phyloP scores from a whole-genome alignment of 73 alveolate species.

The Stentor coeruleus region DNA sequence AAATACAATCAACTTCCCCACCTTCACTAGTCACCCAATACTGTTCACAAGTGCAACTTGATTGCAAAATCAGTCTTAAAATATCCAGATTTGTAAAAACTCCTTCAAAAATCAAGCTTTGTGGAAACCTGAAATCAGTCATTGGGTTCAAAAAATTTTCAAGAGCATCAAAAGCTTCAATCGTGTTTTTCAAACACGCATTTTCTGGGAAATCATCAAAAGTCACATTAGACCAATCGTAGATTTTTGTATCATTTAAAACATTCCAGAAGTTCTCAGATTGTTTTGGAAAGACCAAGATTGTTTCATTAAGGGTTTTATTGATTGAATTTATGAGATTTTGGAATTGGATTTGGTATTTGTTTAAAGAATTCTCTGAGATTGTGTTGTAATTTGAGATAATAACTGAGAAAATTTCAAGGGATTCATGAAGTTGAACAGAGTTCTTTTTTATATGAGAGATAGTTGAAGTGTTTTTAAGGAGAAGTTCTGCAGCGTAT shows the following conservation, averaged over 20 bases:
- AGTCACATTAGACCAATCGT: conserved; percentile 11
- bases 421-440: not conserved
- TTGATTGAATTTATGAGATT: too few species aligned
- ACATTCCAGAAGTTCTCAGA: not conserved
- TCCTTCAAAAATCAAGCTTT: not conserved
- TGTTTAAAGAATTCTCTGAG: not conserved
- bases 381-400: not conserved
- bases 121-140: not conserved
- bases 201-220: conserved; percentile 27
- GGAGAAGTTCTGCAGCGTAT: not conserved
- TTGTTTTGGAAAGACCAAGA: not conserved
- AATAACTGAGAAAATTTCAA: not conserved
- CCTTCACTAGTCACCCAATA: not conserved
- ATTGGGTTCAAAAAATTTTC: not conserved
- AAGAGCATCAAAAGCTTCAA: not conserved
- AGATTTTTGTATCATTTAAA: not conserved
- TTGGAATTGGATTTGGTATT: not conserved
- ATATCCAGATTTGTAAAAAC: not conserved
- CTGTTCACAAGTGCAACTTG: not conserved
- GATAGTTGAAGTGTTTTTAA: not conserved
- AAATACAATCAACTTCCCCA: not conserved
- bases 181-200: not conserved
- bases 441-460: not conserved
- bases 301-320: not conserved
- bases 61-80: not conserved